Conservation (phyloP, 331 rosid genomes). For the Rhamnella rubrinervis region DNA sequence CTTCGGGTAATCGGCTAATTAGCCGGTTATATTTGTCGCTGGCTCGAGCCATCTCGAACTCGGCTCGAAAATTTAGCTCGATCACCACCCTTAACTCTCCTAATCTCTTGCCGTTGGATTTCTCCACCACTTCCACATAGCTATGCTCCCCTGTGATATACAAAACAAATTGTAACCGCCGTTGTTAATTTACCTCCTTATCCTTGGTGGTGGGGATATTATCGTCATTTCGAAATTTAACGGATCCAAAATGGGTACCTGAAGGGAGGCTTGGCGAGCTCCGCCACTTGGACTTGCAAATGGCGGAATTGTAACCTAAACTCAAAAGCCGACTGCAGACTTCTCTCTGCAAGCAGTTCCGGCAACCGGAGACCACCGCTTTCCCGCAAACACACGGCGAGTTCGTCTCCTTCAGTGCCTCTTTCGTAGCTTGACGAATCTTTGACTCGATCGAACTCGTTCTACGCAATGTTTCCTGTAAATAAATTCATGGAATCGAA, state of each 20-base stretch:
- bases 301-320: conserved; percentile 53
- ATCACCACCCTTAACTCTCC: conserved; percentile 55
- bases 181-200: background rate
- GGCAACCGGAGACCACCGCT: conserved; percentile 39
- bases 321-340: conserved; percentile 47
- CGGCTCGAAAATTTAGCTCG: conserved; percentile 62
- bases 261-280: conserved; percentile 51
- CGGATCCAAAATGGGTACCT: conserved; percentile 29
- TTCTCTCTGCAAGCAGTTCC: conserved; percentile 56
- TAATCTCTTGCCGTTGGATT: conserved; percentile 36
- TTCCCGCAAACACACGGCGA: conserved; percentile 44
- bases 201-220: too few relatives aligned
- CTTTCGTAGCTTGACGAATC: conserved; percentile 60
- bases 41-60: conserved; percentile 76
- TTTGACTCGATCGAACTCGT: conserved; percentile 50
- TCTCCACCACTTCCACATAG: conserved; percentile 60
- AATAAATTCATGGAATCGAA: background rate
- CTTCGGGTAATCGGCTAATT: conserved; percentile 54
- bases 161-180: background rate
- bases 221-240: too few relatives aligned
- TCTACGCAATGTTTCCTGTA: conserved; percentile 51
- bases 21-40: conserved; percentile 59
- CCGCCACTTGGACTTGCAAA: conserved; percentile 74
- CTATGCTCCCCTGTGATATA: conserved; percentile 58
- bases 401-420: conserved; percentile 36